Evolutionary conservation across 2,329 filamentous ascomycete genomes (phyloP).

Genomic region (Pseudogymnoascus sp.): DNA sequence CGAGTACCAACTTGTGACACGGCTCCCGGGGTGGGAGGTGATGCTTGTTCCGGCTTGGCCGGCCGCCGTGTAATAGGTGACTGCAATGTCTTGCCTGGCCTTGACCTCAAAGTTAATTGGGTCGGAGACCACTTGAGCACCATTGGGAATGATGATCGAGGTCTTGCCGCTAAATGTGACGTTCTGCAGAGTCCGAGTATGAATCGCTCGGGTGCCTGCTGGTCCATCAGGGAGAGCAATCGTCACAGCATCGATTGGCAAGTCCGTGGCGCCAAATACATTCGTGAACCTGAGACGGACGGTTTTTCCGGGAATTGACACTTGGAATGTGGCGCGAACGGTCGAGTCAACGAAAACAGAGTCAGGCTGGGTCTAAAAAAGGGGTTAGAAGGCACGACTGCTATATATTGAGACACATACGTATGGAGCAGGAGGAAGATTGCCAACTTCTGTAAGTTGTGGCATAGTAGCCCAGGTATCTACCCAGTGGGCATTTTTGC

Average conservation of each 20-base stretch:
- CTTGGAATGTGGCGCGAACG: slow-evolving; percentile 51
- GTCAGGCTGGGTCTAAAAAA: slow-evolving; percentile 39
- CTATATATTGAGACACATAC: slow-evolving; percentile 30
- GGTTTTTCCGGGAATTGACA: slow-evolving; percentile 42
- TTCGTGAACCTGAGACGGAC: slow-evolving; percentile 55
- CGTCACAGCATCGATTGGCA: slow-evolving; percentile 48
- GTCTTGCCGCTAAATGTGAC: slow-evolving; percentile 47
- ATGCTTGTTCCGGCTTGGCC: slow-evolving; percentile 47
- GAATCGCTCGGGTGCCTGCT: slow-evolving; percentile 41
- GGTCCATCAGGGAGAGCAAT: slow-evolving; percentile 47
- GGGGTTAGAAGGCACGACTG: slow-evolving; percentile 12
- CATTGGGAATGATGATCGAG: slow-evolving; percentile 41
- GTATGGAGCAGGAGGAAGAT: slow-evolving; percentile 52
- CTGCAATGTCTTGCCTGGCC: slow-evolving; percentile 39
- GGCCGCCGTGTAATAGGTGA: slow-evolving; percentile 48
- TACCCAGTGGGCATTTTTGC: slow-evolving; percentile 44
- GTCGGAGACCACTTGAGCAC: slow-evolving; percentile 50
- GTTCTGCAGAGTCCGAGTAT: slow-evolving; percentile 36
- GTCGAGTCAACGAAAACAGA: slow-evolving; percentile 49
- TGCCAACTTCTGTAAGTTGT: slow-evolving; percentile 52
- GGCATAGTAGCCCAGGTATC: slow-evolving; percentile 59
- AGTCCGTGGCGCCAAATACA: slow-evolving; percentile 47
- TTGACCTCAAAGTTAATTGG: slow-evolving; percentile 43
- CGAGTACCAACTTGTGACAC: slow-evolving; percentile 47
- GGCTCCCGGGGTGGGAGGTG: slow-evolving; percentile 52